A percentile compares a stretch with the other conserved stretches of the same genome.
These are phyloP conservation scores for Lachancea fermentati DNA, from an alignment of 805 yeast genomes.

Conservation along the genomic window DNA sequence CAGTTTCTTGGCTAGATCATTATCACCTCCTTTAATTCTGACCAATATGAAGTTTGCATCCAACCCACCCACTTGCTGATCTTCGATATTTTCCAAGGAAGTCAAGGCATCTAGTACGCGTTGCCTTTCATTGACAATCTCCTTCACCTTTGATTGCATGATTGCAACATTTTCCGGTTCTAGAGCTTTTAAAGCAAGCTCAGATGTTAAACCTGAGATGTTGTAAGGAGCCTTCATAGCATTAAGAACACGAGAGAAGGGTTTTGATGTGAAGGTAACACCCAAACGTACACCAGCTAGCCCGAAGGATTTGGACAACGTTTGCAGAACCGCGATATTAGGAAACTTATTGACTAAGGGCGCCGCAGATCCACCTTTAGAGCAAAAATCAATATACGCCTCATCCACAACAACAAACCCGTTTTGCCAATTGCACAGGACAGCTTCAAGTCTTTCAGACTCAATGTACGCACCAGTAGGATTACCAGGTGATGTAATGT, in stretches of 20 bases:
- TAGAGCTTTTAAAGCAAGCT: constrained; percentile 71
- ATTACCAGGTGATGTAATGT: constrained; percentile 93
- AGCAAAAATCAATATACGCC: constrained; percentile 86
- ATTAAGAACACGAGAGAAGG: constrained; percentile 64
- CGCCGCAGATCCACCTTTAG: constrained; percentile 60
- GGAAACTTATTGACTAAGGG: constrained; percentile 78
- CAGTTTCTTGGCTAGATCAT: constrained; percentile 59
- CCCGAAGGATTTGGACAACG: constrained; percentile 92
- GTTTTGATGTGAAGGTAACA: constrained; percentile 58
- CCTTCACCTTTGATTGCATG: constrained; percentile 52
- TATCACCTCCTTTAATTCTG: constrained; percentile 73
- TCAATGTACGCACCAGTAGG: constrained; percentile 76
- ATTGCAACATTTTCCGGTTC: constrained; percentile 46
- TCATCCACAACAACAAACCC: constrained; percentile 87
- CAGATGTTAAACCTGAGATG: constrained; percentile 74
- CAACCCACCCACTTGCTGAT: constrained; percentile 70
- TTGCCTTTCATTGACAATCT: constrained; percentile 51
- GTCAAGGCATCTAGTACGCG: constrained; percentile 49
- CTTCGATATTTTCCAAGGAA: constrained; percentile 52
- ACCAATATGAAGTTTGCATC: constrained; percentile 84
- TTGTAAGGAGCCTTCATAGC: constrained; percentile 96
- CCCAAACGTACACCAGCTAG: constrained; percentile 93
- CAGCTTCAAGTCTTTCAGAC: constrained; percentile 40
- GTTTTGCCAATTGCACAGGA: constrained; percentile 52
- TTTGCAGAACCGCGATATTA: constrained; percentile 82